Evolutionary conservation across 345 rosid genomes (phyloP).

Genomic region (Dipteronia dyeriana): DNA sequence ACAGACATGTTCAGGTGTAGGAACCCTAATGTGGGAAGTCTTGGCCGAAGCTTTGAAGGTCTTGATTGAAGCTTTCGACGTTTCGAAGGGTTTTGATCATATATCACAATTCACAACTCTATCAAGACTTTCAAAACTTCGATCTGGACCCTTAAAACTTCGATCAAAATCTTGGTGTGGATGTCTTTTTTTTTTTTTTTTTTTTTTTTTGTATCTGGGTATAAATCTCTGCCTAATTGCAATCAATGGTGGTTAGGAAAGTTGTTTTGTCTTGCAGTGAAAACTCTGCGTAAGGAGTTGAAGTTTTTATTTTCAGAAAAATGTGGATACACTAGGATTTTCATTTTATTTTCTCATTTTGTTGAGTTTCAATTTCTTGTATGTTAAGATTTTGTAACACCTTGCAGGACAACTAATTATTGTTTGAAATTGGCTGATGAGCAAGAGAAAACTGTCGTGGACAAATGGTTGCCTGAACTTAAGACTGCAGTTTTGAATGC

Average conservation of each 20-base stretch:
- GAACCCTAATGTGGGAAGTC: not conserved
- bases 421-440: constrained; percentile 81
- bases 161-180: not conserved
- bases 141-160: not conserved
- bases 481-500: constrained; percentile 66
- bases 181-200: not conserved
- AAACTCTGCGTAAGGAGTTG: not conserved
- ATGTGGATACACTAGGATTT: not conserved
- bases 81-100: too few species aligned
- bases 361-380: not conserved
- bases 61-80: not conserved
- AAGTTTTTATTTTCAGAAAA: not conserved
- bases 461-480: constrained; percentile 92
- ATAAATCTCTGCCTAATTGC: not conserved
- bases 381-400: constrained; percentile 4
- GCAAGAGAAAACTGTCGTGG: constrained; percentile 71
- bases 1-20: not conserved
- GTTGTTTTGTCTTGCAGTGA: not conserved
- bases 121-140: not conserved
- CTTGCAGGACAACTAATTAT: constrained; percentile 70
- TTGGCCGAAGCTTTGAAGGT: not conserved
- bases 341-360: not conserved
- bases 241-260: not conserved
- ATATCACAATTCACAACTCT: not conserved
- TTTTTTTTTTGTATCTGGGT: not conserved